Evolutionary conservation across 2,329 filamentous ascomycete species (phyloP), one percentile per base, ranked within the genome.

Genomic region (Gliomastix tumulicola): DNA sequence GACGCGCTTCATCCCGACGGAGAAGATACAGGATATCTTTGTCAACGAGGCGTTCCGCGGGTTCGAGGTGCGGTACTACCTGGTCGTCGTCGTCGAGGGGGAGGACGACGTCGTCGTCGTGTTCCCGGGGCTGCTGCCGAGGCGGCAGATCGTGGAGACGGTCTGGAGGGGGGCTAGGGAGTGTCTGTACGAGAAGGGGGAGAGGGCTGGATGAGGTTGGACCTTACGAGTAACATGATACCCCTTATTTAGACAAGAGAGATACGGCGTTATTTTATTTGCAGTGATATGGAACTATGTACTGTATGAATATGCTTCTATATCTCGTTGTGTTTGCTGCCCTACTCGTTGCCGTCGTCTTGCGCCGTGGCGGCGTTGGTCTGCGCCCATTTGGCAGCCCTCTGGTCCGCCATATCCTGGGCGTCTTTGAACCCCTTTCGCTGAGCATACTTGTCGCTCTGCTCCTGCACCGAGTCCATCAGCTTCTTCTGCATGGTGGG

Each of bases 21-120:
- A 84, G 31, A 82, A 87, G 60, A 94, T 98, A 40, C 86, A 86
- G 54, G 92, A 98, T 56, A 82, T 98, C 39, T 78, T 96, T 37
- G 85, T 98, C 35, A 88, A 96, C 56, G 92, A 98, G 66, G 92
- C 89, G 4, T 97, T 97, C 60, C 79, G 78, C 39, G 89, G 89
- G 1, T 94, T 96, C 52, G 87, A 89, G 62, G 88, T 97, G 23
- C 69, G 82, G 28, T 94, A 90, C 54, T 96, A 95, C 54, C 66
- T 98, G 8, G 79, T 87, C 5, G 85, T 97, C 21, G 83, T 97
- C 36, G 88, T 97, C 15, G 84, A 94, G 48, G 88, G 82, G 3
- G 90, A 97, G 61, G 76, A 82, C 37, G 82, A 92, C 46, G 75
- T 94, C 5, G 85, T 97, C 0, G 90, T 98, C n/a, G 88, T 97